Conservation (phyloP, 192 early-diverging fungal species). For the Nowakowskiella sp. region DNA sequence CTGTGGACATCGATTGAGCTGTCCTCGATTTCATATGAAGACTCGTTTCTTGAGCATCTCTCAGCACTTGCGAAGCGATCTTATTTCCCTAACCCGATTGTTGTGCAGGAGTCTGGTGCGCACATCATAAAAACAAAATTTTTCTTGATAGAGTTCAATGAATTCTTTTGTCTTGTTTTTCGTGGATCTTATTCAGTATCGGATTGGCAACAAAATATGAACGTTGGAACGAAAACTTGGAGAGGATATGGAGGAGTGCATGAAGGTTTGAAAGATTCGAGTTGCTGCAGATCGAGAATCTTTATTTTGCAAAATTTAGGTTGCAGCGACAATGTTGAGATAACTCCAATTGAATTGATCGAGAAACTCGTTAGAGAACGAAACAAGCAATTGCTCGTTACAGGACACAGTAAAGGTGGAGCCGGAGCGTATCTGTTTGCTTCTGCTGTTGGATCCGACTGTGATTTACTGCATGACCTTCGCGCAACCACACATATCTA, state of each 20-base stretch:
- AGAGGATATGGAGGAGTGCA: not conserved
- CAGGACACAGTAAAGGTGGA: not conserved
- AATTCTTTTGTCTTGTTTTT: not conserved
- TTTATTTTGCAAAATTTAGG: not conserved
- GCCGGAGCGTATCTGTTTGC: not conserved
- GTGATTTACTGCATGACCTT: not conserved
- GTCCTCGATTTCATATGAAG: not conserved
- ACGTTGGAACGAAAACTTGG: not conserved
- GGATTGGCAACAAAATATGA: not conserved
- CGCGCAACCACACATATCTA: not conserved
- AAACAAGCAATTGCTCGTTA: not conserved
- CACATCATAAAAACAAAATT: not conserved
- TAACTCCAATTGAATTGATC: not conserved
- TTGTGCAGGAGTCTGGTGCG: not conserved
- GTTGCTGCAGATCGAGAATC: not conserved
- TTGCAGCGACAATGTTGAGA: not conserved
- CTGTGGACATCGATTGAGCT: not conserved
- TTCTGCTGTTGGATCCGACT: not conserved
- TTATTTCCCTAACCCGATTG: not conserved
- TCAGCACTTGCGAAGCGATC: not conserved
- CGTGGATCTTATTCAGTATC: not conserved
- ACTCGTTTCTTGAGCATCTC: not conserved
- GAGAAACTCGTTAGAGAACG: not conserved
- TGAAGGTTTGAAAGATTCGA: not conserved
- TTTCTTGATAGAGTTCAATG: conserved; percentile 1